A percentile compares a stretch with the other conserved stretches of the same genome.
Evolutionary conservation across 768 basidiomycete species (phyloP).

Genomic region (Pholiota molesta): DNA sequence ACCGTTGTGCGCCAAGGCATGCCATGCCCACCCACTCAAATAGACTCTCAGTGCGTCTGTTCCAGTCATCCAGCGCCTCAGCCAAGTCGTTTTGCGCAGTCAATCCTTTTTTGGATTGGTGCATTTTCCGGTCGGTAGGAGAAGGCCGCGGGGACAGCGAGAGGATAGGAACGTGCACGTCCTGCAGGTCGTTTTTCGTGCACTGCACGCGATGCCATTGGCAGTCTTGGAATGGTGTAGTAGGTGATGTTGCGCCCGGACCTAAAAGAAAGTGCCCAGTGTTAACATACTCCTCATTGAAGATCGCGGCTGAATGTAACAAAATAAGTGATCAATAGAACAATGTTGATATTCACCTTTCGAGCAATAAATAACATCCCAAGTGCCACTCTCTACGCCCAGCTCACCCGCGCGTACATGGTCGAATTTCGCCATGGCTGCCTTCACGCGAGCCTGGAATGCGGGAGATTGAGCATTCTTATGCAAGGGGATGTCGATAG

Average conservation of each 20-base stretch:
- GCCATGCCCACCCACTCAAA: conserved; percentile 82
- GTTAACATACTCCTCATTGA: not conserved
- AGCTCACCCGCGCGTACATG: conserved; percentile 31
- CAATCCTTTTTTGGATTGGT: conserved; percentile 10
- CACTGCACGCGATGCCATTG: conserved; percentile 27
- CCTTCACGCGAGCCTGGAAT: conserved; percentile 39
- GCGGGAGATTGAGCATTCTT: conserved; percentile 38
- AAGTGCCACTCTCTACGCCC: conserved; percentile 34
- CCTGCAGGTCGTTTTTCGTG: conserved; percentile 25
- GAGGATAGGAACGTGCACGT: conserved; percentile 46
- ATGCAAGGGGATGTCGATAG: conserved; percentile 48
- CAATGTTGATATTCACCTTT: conserved; percentile 22
- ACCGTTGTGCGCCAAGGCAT: conserved; percentile 69
- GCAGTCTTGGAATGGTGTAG: conserved; percentile 19
- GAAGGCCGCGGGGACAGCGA: conserved; percentile 31
- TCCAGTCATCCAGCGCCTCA: conserved; percentile 54
- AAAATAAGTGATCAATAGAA: not conserved
- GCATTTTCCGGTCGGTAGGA: not conserved
- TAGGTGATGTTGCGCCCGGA: conserved; percentile 18
- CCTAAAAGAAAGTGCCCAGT: not conserved
- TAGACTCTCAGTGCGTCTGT: conserved; percentile 43
- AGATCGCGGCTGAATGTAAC: not conserved
- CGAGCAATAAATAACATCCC: conserved; percentile 49
- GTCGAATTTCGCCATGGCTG: conserved; percentile 56
- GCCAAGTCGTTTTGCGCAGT: conserved; percentile 14